These are phyloP conservation scores for Hanseniaspora nectarophila DNA, from an alignment of 805 yeast genomes.

Conservation along the genomic window DNA sequence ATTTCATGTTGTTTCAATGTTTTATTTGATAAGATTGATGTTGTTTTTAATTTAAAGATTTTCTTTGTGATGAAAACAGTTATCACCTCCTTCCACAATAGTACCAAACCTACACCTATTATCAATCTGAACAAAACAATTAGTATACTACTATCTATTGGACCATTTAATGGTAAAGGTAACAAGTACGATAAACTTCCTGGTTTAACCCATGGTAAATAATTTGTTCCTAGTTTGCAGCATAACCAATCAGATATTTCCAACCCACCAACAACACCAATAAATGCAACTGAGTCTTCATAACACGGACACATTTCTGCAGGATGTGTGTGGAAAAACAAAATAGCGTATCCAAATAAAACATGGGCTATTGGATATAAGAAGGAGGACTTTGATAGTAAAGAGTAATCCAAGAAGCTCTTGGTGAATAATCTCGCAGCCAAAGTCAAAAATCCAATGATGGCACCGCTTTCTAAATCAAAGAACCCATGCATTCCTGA, in stretches of 20 bases:
- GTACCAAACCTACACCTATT: conserved; percentile 52
- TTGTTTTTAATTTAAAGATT: conserved; percentile 28
- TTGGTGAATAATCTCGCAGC: conserved; percentile 35
- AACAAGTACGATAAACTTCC: not conserved
- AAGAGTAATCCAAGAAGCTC: conserved; percentile 33
- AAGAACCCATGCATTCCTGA: conserved; percentile 96
- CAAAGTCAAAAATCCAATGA: conserved; percentile 48
- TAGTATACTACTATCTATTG: conserved; percentile 22
- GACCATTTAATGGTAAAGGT: conserved; percentile 9
- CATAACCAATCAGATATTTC: conserved; percentile 49
- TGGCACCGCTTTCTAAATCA: conserved; percentile 57
- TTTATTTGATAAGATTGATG: conserved; percentile 22
- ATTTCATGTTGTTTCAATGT: conserved; percentile 19
- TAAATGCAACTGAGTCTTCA: conserved; percentile 86
- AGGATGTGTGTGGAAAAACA: conserved; percentile 69
- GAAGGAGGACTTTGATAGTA: conserved; percentile 22
- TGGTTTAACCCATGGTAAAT: conserved; percentile 6
- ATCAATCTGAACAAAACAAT: conserved; percentile 38
- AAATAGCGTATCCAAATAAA: conserved; percentile 35
- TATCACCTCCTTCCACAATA: conserved; percentile 54
- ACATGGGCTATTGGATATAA: conserved; percentile 32
- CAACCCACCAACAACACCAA: conserved; percentile 74
- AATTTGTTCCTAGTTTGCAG: conserved; percentile 20
- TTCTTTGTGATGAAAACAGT: conserved; percentile 56
- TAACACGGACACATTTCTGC: conserved; percentile 92